Conservation (phyloP, 805 yeast genomes). For the Lipomyces anomalus region DNA sequence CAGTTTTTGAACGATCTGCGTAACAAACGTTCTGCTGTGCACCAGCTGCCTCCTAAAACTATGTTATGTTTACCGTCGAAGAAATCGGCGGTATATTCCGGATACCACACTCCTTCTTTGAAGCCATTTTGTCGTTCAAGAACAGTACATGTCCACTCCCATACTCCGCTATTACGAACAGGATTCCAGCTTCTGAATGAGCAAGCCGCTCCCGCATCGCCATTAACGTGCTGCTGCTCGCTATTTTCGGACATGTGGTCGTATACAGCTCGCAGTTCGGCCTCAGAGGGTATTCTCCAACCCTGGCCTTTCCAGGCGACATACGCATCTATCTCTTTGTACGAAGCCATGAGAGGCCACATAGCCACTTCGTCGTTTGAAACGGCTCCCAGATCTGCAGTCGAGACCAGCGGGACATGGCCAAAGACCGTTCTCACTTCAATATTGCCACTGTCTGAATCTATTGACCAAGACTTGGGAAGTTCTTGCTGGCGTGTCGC, state of each 20-base stretch:
- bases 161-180: slow-evolving; percentile 21
- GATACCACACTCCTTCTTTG: slow-evolving; percentile 16
- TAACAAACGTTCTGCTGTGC: slow-evolving; percentile 21
- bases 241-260: slow-evolving; percentile 13
- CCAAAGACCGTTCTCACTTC: slow-evolving; percentile 23
- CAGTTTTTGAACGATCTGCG: slow-evolving; percentile 25
- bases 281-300: slow-evolving; percentile 23
- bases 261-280: slow-evolving; percentile 20
- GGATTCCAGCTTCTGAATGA: slow-evolving; percentile 26
- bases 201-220: too few relatives aligned
- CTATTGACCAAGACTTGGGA: slow-evolving; percentile 19
- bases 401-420: too few relatives aligned
- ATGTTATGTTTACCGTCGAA: slow-evolving; percentile 27
- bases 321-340: slow-evolving; percentile 16
- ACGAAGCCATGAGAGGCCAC: slow-evolving; percentile 26
- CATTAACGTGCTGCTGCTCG: too few relatives aligned
- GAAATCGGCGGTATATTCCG: slow-evolving; percentile 26
- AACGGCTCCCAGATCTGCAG: not conserved
- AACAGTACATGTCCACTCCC: slow-evolving; percentile 26
- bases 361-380: slow-evolving; percentile 7
- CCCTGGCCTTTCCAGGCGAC: slow-evolving; percentile 14
- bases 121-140: slow-evolving; percentile 16
- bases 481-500: not conserved
- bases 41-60: slow-evolving; percentile 27
- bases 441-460: slow-evolving; percentile 7